Conservation (phyloP, 2,329 filamentous ascomycete species). For the Colletotrichum incanum region DNA sequence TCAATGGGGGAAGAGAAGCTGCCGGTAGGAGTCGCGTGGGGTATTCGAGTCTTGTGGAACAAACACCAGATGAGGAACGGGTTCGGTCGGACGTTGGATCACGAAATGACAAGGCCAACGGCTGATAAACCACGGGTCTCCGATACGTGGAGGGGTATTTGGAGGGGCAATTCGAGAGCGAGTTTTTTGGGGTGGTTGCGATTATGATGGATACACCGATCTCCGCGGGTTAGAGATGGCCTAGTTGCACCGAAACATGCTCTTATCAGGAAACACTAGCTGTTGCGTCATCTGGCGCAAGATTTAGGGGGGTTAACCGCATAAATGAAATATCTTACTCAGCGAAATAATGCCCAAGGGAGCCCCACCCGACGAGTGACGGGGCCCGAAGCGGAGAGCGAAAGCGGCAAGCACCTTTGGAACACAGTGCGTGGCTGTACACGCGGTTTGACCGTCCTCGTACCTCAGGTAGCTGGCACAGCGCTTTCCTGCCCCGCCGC, state of each 20-base stretch:
- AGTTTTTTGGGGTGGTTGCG: constrained; percentile 35
- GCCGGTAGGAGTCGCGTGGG: constrained; percentile 17
- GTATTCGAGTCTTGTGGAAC: constrained; percentile 16
- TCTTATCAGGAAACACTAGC: background rate
- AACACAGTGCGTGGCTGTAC: constrained; percentile 24
- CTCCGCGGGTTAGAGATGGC: constrained; percentile 5
- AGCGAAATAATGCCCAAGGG: background rate
- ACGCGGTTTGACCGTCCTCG: constrained; percentile 11
- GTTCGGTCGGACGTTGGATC: constrained; percentile 27
- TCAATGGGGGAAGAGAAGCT: constrained; percentile 14
- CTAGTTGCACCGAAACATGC: constrained; percentile 1
- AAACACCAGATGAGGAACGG: constrained; percentile 8
- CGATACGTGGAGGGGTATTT: constrained; percentile 40
- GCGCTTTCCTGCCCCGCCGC: constrained; percentile 41
- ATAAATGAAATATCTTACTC: constrained; percentile 13
- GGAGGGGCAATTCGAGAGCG: constrained; percentile 42
- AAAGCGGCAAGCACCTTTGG: constrained; percentile 32
- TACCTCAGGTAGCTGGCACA: constrained; percentile 26
- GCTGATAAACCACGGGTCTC: constrained; percentile 42
- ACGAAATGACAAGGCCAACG: constrained; percentile 34
- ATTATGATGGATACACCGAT: constrained; percentile 13
- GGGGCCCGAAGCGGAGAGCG: constrained; percentile 27
- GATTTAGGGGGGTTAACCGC: constrained; percentile 19
- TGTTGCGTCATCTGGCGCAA: constrained; percentile 39
- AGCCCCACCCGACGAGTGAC: constrained; percentile 12